Percentiles rank a stretch among this genome's conserved stretches.
Evolutionary conservation across 2,329 filamentous ascomycete species (phyloP).

Genomic region (Monilinia laxa): DNA sequence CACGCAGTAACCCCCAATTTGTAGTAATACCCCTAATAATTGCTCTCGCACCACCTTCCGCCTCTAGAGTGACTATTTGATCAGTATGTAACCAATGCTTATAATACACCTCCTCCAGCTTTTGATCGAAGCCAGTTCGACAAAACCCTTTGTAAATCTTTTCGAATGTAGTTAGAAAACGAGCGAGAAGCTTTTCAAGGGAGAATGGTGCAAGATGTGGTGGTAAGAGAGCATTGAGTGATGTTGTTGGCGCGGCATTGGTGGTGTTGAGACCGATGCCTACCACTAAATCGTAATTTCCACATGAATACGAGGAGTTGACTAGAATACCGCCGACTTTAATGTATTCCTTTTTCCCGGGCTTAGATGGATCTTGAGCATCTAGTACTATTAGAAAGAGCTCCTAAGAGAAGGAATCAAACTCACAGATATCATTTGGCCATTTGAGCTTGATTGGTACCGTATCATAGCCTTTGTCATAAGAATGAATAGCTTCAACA

Average conservation of each 20-base stretch:
- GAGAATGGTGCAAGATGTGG: constrained; percentile 56
- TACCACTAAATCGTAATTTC: constrained; percentile 79
- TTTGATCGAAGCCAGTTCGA: constrained; percentile 68
- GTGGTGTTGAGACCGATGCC: constrained; percentile 85
- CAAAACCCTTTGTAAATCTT: constrained; percentile 73
- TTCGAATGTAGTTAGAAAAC: constrained; percentile 77
- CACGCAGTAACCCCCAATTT: constrained; percentile 87
- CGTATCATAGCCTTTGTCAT: constrained; percentile 71
- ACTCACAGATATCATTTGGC: constrained; percentile 89
- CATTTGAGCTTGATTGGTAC: constrained; percentile 89
- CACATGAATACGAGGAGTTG: constrained; percentile 76
- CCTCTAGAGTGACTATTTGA: constrained; percentile 72
- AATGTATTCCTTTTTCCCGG: constrained; percentile 58
- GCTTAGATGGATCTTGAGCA: constrained; percentile 61
- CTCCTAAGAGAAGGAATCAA: background rate
- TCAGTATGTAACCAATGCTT: constrained; percentile 80
- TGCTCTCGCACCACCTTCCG: constrained; percentile 71
- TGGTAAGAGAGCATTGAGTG: constrained; percentile 71
- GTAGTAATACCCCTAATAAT: constrained; percentile 81
- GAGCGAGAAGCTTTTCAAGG: constrained; percentile 77
- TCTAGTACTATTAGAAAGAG: constrained; percentile 45
- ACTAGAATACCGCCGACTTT: constrained; percentile 94
- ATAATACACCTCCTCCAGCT: constrained; percentile 78
- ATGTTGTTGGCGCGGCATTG: constrained; percentile 83
- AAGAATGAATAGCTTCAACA: constrained; percentile 77